phyloP scores from a whole-genome alignment of 2,329 filamentous ascomycete genomes.

The Fusarium sp. region DNA sequence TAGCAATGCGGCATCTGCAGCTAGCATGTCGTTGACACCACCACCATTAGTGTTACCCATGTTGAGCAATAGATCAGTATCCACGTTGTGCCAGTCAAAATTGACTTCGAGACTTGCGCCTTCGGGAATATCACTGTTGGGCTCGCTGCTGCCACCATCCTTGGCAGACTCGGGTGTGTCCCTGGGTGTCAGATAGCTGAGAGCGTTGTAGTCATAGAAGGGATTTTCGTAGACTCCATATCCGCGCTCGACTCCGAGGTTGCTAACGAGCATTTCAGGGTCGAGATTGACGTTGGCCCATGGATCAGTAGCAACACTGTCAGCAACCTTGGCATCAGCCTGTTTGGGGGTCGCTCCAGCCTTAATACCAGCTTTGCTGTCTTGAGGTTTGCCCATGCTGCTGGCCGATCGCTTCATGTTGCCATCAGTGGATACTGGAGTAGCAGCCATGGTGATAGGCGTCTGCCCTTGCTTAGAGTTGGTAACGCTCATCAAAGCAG shows the following conservation, averaged over 20 bases:
- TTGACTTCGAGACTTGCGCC: slow-evolving; percentile 64
- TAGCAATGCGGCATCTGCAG: slow-evolving; percentile 46
- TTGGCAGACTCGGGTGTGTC: slow-evolving; percentile 74
- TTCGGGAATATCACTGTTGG: slow-evolving; percentile 71
- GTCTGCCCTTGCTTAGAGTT: slow-evolving; percentile 62
- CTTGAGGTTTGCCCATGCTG: slow-evolving; percentile 55
- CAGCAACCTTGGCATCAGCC: slow-evolving; percentile 45
- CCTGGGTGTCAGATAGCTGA: slow-evolving; percentile 67
- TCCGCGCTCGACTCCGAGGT: slow-evolving; percentile 49
- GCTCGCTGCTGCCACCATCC: slow-evolving; percentile 68
- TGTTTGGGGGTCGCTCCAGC: slow-evolving; percentile 46
- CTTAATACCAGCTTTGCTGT: slow-evolving; percentile 49
- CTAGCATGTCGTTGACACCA: background rate
- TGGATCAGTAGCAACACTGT: slow-evolving; percentile 41
- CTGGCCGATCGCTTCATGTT: slow-evolving; percentile 64
- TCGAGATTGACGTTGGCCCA: slow-evolving; percentile 63
- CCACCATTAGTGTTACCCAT: slow-evolving; percentile 50
- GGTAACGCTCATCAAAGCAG: slow-evolving; percentile 54
- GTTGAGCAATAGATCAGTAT: slow-evolving; percentile 57
- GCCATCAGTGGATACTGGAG: slow-evolving; percentile 63
- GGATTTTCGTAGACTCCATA: slow-evolving; percentile 50
- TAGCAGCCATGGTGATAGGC: slow-evolving; percentile 55
- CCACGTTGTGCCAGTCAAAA: slow-evolving; percentile 60
- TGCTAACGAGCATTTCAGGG: slow-evolving; percentile 55
- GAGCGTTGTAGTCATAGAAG: slow-evolving; percentile 59